Conservation (phyloP, 1,139 yeast species). For the Lodderomyces elongisporus region DNA sequence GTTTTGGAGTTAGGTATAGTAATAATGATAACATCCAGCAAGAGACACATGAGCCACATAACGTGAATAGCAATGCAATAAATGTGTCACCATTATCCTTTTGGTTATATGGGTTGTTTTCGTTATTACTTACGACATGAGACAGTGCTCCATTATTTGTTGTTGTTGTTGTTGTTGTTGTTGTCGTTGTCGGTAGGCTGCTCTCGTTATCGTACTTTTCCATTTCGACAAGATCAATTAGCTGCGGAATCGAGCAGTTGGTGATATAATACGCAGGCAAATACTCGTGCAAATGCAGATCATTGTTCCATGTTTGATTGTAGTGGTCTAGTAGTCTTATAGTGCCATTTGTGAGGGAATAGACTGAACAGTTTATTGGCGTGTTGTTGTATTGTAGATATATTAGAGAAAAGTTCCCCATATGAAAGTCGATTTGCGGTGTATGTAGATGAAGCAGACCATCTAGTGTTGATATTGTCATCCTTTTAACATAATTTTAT, state of each 20-base stretch:
- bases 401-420: constrained; percentile 12
- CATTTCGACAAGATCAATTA: constrained; percentile 9
- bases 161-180: background rate
- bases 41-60: constrained; percentile 41
- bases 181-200: no score
- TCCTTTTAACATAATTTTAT: no score
- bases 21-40: constrained; percentile 53
- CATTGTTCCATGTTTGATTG: constrained; percentile 16
- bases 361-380: constrained; percentile 34
- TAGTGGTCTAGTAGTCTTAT: constrained; percentile 17
- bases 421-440: constrained; percentile 7
- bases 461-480: no score
- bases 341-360: constrained; percentile 30
- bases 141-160: no score
- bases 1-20: constrained; percentile 41
- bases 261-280: constrained; percentile 42
- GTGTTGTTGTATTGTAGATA: constrained; percentile 17
- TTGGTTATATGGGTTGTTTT: constrained; percentile 19
- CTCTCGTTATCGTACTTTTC: constrained; percentile 1
- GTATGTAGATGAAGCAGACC: no score
- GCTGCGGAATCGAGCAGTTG: constrained; percentile 27
- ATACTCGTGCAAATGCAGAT: constrained; percentile 10
- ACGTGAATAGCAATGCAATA: constrained; percentile 38
- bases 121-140: background rate
- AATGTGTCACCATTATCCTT: constrained; percentile 40